These are phyloP conservation scores for Lactarius quietus DNA, from an alignment of 768 basidiomycete species.

Conservation along the genomic window DNA sequence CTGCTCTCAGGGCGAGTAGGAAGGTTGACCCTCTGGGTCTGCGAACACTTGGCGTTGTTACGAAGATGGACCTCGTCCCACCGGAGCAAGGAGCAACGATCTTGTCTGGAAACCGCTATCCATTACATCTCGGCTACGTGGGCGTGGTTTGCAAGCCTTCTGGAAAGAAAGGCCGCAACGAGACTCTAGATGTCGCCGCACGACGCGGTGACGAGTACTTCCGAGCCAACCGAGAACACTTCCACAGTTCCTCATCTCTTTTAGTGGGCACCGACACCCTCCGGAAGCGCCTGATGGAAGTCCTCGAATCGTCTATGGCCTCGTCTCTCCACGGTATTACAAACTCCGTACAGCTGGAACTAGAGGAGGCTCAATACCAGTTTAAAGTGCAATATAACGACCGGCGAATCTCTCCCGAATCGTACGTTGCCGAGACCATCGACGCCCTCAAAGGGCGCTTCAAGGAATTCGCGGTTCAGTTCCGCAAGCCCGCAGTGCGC, in stretches of 20 bases:
- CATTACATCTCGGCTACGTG: conserved; percentile 95
- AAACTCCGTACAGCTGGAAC: conserved; percentile 94
- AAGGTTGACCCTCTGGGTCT: conserved; percentile 93
- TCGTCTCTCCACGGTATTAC: conserved; percentile 93
- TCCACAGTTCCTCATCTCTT: conserved; percentile 56
- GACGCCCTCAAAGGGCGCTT: conserved; percentile 89
- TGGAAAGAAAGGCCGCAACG: conserved; percentile 50
- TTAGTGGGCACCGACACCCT: conserved; percentile 93
- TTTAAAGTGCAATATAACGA: conserved; percentile 99
- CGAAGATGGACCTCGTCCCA: conserved; percentile 97
- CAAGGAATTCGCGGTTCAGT: conserved; percentile 78
- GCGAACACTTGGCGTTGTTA: conserved; percentile 95
- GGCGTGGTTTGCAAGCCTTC: conserved; percentile 89
- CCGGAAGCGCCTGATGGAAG: conserved; percentile 89
- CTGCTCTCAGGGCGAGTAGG: conserved; percentile 88
- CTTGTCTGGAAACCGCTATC: conserved; percentile 87
- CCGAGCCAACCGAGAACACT: conserved; percentile 55
- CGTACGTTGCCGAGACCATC: conserved; percentile 96
- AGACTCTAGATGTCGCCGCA: conserved; percentile 47
- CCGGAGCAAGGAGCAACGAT: conserved; percentile 80
- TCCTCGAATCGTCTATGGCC: conserved; percentile 96
- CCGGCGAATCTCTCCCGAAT: conserved; percentile 88
- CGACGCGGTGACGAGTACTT: conserved; percentile 70
- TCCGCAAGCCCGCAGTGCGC: conserved; percentile 86
- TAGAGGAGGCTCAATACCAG: conserved; percentile 96